phyloP scores from a whole-genome alignment of 306 rosid genomes.

The Hippophae gyantsensis region DNA sequence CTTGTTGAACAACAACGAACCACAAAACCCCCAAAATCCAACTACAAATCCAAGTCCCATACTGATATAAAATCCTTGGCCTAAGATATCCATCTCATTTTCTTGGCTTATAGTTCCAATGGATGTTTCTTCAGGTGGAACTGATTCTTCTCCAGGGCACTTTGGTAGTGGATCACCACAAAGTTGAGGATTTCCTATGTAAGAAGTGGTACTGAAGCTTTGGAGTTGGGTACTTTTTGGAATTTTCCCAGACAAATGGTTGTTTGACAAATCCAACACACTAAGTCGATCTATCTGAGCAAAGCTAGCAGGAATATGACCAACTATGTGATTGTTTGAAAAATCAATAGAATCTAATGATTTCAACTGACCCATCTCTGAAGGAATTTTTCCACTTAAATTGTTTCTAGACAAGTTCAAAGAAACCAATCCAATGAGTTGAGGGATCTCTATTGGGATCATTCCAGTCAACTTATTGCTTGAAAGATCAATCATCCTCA shows the following conservation, averaged over 20 bases:
- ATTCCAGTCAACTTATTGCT: too few relatives aligned
- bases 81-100: neutral
- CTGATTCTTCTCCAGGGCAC: neutral
- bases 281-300: neutral
- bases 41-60: neutral
- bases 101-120: neutral
- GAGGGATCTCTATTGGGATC: too few relatives aligned
- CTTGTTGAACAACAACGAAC: neutral
- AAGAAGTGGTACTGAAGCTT: neutral
- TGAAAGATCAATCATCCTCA: too few relatives aligned
- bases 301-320: neutral
- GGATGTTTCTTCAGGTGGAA: neutral
- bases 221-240: constrained; percentile 4
- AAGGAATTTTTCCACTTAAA: too few relatives aligned
- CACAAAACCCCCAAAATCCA: constrained; percentile 3
- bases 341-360: constrained; percentile 3
- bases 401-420: too few relatives aligned
- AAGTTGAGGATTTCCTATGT: neutral
- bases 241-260: neutral
- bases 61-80: neutral
- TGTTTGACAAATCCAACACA: constrained; percentile 5
- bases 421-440: too few relatives aligned
- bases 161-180: neutral
- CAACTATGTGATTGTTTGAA: neutral
- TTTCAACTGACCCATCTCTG: constrained; percentile 1